A percentile compares a stretch with the other conserved stretches of the same genome.
Evolutionary conservation across 768 basidiomycete species (phyloP).

Genomic region (Amanita exitialis): DNA sequence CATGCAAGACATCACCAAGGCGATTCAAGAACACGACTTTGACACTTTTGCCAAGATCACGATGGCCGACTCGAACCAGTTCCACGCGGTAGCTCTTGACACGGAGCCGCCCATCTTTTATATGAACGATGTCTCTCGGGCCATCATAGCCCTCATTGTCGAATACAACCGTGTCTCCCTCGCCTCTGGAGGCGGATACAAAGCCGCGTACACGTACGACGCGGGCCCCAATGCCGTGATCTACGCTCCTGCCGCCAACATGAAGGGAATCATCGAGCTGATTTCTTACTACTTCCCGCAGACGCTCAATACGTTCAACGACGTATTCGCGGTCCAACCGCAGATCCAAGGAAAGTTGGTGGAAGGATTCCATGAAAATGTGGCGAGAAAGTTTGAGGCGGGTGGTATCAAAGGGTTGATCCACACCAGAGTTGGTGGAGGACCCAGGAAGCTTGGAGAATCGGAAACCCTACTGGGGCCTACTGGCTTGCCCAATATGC

Average conservation of each 20-base stretch:
- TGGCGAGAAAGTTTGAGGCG: slow-evolving; percentile 60
- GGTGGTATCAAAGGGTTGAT: slow-evolving; percentile 87
- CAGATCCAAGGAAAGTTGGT: slow-evolving; percentile 41
- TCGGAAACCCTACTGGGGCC: slow-evolving; percentile 57
- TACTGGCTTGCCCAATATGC: slow-evolving; percentile 59
- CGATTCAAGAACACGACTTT: slow-evolving; percentile 77
- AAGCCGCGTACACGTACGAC: slow-evolving; percentile 98
- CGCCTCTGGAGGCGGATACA: slow-evolving; percentile 41
- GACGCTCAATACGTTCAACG: slow-evolving; percentile 55
- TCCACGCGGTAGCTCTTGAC: slow-evolving; percentile 96
- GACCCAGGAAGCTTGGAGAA: slow-evolving; percentile 59
- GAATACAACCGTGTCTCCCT: slow-evolving; percentile 84
- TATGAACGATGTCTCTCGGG: slow-evolving; percentile 93
- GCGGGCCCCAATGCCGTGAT: slow-evolving; percentile 99
- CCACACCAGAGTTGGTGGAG: slow-evolving; percentile 88
- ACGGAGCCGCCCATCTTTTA: slow-evolving; percentile 98
- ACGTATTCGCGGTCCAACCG: slow-evolving; percentile 52
- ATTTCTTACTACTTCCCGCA: slow-evolving; percentile 86
- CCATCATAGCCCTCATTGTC: slow-evolving; percentile 85
- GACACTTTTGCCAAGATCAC: slow-evolving; percentile 84
- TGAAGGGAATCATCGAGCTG: slow-evolving; percentile 68
- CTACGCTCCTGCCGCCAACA: slow-evolving; percentile 71
- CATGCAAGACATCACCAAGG: slow-evolving; percentile 73
- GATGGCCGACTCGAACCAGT: slow-evolving; percentile 97
- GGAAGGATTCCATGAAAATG: slow-evolving; percentile 68